Evolutionary conservation across 73 alveolate species (phyloP), one percentile per base, ranked within the genome.

Genomic region (Halteria grandinella): DNA sequence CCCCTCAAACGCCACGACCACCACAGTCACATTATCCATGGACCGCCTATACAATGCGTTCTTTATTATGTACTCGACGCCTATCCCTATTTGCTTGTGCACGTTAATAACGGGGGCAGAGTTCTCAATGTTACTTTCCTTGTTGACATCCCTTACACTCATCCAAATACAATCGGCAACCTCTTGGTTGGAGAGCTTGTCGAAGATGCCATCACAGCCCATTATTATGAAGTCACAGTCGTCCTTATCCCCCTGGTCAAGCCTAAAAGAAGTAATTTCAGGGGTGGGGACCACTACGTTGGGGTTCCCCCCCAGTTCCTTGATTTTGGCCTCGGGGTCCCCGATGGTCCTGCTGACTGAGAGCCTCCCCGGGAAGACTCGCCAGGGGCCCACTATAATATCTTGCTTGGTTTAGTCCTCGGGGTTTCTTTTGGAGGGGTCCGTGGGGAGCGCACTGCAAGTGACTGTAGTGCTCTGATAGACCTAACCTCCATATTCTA

Each of bases 341-440:
- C 99, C 99, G 54, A 96, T 77, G 24, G 99, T 86, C 54, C 99
- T 88, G 39, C 98, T 84, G 7, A 96, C 98, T 29, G 97, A 88
- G 17, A 96, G 86, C 53, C 97, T 85, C 12, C 99, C 99, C 1
- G 99, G 99, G 1, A 88, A 64, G 39, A 93, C 93, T 36, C 99
- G 77, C 32, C 75, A 84, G 32, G 98, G 98, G 3, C 99, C 98
- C 14, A 91, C 55, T 43, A 93, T 88, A 12, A 64, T 45, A 0
- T 28, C 76, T 32, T 48, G 49, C 17, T 45, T 8, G 78, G 78
- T 59, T 33, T 21, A 17, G 31, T 78, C 12, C 15, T 15, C n/a
- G 20, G 45, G 25, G 36, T 43, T 24, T 29, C 17, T 6, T 34
- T 57, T 15, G 79, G 20, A 15, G 47, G 58, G 23, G 79, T 20